These are phyloP conservation scores for Neurospora sp. DNA, from an alignment of 495 filamentous ascomycete species.

Conservation along the genomic window DNA sequence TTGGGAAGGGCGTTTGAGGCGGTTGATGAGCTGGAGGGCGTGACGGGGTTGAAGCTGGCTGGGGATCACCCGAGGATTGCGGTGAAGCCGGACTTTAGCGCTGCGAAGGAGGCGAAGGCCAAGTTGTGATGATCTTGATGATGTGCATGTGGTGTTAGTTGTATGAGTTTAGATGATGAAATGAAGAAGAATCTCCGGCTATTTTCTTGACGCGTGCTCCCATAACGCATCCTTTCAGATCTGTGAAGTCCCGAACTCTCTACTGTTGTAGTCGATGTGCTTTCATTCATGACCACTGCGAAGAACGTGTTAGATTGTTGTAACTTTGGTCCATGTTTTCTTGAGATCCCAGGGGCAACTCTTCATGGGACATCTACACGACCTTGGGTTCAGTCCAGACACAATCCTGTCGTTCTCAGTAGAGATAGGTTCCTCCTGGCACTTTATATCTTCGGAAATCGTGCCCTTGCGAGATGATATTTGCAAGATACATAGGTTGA, in stretches of 20 bases:
- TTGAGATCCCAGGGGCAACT: too few relatives aligned
- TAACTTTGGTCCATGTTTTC: too few relatives aligned
- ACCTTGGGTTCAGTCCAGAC: not conserved
- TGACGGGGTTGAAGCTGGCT: conserved; percentile 39
- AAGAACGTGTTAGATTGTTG: not conserved
- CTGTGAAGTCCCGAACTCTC: not conserved
- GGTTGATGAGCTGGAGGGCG: conserved; percentile 40
- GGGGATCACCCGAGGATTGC: conserved; percentile 36
- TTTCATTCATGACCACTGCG: not conserved
- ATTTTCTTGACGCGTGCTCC: not conserved
- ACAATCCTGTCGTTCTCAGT: not conserved
- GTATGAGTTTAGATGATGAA: not conserved
- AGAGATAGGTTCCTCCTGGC: not conserved
- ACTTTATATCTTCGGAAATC: not conserved
- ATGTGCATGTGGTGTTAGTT: not conserved
- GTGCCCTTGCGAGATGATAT: not conserved
- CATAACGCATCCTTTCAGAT: not conserved
- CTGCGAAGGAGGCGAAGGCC: conserved; percentile 15
- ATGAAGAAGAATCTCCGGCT: not conserved
- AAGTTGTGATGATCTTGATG: conserved; percentile 23
- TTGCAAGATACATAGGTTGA: not conserved
- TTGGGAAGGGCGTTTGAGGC: conserved; percentile 72
- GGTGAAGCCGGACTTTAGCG: conserved; percentile 23
- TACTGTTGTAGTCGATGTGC: not conserved
- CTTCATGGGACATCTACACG: not conserved